Evolutionary conservation across 2,329 filamentous ascomycete species (phyloP), one percentile per base, ranked within the genome.

Genomic region (Aspergillus sp.): DNA sequence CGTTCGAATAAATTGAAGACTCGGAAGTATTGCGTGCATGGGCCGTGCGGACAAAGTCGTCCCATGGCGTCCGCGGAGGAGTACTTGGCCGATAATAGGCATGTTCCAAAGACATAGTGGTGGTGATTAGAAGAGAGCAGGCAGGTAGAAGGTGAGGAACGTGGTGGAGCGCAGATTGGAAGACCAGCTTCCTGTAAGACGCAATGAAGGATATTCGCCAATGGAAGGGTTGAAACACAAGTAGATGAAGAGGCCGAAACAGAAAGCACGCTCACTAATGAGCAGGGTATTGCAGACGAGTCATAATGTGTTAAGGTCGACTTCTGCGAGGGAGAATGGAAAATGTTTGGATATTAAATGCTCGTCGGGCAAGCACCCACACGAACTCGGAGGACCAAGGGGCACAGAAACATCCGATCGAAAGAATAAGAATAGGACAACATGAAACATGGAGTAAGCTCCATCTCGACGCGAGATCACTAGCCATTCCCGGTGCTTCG

Each of bases 1-100:
- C 81, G 64, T 82, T 80, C 48, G 86, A 88, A 56, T 86, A 78
- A 64, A 84, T 75, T 57, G 88, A 88, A 47, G 81, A 80, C 64
- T 85, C 83, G 59, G 87, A 89, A 54, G 81, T 79, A 64, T 83
- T 83, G 66, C 85, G 84, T 69, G 76, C 78, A 69, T 89, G 85
- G 59, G 59, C 58, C 32, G 62, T 66, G 23, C 60, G 62, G 47
- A 62, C 58, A 47, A 63, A 63, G 53, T 70, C 67, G 55, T 69
- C 67, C 61, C 69, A 64, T 55, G 63, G 62, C 34, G 66, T 45
- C 38, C 66, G 63, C 48, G 76, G 75, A 54, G 76, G 76, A 45
- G 76, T 78, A 23, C 67, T 69, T 47, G 76, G 76, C 59, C 70
- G 70, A 58, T 74, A 76, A 59, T 67, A 72, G 55, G 72, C 70